Conservation (phyloP, 2,329 filamentous ascomycete species). For the Fusarium napiforme region DNA sequence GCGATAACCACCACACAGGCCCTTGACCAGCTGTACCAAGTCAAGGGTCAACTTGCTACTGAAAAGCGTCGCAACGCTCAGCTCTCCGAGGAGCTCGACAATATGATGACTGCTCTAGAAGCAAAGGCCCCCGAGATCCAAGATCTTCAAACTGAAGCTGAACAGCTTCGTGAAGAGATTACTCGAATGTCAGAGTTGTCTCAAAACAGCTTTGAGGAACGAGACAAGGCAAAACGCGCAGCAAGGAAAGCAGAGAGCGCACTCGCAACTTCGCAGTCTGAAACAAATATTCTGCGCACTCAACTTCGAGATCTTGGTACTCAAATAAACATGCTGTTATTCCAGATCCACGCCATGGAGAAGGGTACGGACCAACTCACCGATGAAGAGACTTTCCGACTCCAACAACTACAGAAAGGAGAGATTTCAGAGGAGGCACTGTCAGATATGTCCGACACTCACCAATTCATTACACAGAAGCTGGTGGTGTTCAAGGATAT, state of each 20-base stretch:
- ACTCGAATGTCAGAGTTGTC: conserved; percentile 86
- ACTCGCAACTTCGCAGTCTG: conserved; percentile 70
- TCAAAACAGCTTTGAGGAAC: conserved; percentile 82
- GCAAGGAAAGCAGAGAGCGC: conserved; percentile 82
- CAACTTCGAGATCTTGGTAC: conserved; percentile 90
- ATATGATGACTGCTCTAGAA: conserved; percentile 86
- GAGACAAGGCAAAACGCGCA: conserved; percentile 81
- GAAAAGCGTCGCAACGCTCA: conserved; percentile 81
- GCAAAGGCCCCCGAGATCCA: conserved; percentile 88
- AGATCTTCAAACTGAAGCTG: conserved; percentile 83
- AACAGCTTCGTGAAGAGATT: conserved; percentile 82
- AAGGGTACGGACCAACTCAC: conserved; percentile 79
- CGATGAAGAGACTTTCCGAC: conserved; percentile 76
- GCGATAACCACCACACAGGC: conserved; percentile 70
- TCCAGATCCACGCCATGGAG: conserved; percentile 85
- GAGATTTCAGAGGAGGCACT: conserved; percentile 77
- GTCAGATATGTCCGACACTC: conserved; percentile 83
- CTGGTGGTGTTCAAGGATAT: conserved; percentile 91
- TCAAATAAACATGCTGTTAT: conserved; percentile 89
- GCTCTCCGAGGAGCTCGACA: conserved; percentile 81
- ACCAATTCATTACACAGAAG: conserved; percentile 87
- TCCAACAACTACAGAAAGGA: conserved; percentile 81
- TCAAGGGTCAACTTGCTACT: conserved; percentile 77
- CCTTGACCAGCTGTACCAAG: conserved; percentile 71
- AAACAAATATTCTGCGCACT: conserved; percentile 82